These are phyloP conservation scores for Xylariaceae sp. DNA, from an alignment of 2,329 filamentous ascomycete genomes.

Conservation along the genomic window DNA sequence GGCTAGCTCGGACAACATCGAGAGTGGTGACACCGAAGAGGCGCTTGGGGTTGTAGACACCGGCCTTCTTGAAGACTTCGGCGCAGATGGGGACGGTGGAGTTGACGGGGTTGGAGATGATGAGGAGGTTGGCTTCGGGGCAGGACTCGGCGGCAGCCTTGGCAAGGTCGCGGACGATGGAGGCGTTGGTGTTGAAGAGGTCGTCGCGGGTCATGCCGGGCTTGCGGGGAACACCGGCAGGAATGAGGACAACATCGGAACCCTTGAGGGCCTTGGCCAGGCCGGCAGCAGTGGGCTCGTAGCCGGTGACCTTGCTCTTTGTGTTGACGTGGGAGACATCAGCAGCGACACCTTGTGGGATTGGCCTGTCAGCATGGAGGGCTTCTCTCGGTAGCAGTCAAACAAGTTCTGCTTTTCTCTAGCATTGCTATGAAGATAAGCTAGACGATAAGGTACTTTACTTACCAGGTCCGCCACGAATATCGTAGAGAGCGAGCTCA, in stretches of 20 bases:
- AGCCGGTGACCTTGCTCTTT: conserved; percentile 90
- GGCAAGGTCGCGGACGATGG: conserved; percentile 96
- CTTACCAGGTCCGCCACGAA: conserved; percentile 88
- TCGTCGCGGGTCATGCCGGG: conserved; percentile 99
- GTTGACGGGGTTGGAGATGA: conserved; percentile 99
- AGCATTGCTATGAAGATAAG: too few species aligned
- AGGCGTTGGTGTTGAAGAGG: conserved; percentile 99
- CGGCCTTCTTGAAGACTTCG: conserved; percentile 92
- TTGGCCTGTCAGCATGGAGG: background rate
- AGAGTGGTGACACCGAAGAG: conserved; percentile 99
- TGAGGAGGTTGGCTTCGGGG: conserved; percentile 90
- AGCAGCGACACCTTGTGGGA: conserved; percentile 79
- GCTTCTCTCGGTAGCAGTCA: background rate
- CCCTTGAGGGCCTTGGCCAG: conserved; percentile 79
- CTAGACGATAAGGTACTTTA: conserved; percentile 18
- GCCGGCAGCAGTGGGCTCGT: conserved; percentile 72
- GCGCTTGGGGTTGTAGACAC: conserved; percentile 98
- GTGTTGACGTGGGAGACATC: conserved; percentile 99
- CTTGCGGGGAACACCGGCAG: conserved; percentile 97
- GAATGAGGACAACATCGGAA: conserved; percentile 93
- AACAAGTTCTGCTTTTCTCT: too few species aligned
- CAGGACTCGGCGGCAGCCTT: conserved; percentile 87
- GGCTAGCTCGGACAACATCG: conserved; percentile 94
- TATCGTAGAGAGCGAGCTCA: conserved; percentile 96
- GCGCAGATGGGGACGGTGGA: conserved; percentile 96